Evolutionary conservation across 169 alveolate species (phyloP).

Genomic region (Eimeria brunetti): DNA sequence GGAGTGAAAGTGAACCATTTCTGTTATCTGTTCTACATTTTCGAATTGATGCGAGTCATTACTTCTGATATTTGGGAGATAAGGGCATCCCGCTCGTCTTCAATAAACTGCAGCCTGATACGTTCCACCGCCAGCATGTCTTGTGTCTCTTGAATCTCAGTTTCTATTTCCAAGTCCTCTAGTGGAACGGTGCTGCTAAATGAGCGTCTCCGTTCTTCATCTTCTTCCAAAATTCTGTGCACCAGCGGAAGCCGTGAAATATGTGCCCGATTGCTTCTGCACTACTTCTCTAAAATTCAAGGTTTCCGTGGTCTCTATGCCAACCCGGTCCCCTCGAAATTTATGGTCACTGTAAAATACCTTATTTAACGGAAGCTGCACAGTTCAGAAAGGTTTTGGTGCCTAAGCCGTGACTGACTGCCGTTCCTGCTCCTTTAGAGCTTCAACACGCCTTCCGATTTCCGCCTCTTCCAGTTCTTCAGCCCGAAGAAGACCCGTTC

Average conservation of each 20-base stretch:
- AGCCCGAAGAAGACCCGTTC: background rate
- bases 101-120: constrained; percentile 26
- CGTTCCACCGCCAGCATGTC: constrained; percentile 12
- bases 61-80: constrained; percentile 21
- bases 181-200: constrained; percentile 30
- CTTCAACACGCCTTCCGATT: background rate
- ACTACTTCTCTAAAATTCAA: background rate
- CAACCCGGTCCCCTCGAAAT: background rate
- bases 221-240: constrained; percentile 14
- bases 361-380: background rate
- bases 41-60: background rate
- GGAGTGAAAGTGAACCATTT: background rate
- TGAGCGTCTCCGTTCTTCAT: constrained; percentile 11
- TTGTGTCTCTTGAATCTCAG: background rate
- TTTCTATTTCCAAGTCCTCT: constrained; percentile 14
- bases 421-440: constrained; percentile 1
- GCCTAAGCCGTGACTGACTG: constrained; percentile 7
- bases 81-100: constrained; percentile 47
- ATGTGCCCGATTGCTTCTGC: background rate
- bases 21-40: background rate
- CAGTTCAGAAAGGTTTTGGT: background rate
- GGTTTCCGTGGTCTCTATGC: background rate
- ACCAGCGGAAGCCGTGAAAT: background rate
- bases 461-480: constrained; percentile 20
- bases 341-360: background rate